phyloP scores from a whole-genome alignment of 208 protist genomes.

The Lotmaria passim region DNA sequence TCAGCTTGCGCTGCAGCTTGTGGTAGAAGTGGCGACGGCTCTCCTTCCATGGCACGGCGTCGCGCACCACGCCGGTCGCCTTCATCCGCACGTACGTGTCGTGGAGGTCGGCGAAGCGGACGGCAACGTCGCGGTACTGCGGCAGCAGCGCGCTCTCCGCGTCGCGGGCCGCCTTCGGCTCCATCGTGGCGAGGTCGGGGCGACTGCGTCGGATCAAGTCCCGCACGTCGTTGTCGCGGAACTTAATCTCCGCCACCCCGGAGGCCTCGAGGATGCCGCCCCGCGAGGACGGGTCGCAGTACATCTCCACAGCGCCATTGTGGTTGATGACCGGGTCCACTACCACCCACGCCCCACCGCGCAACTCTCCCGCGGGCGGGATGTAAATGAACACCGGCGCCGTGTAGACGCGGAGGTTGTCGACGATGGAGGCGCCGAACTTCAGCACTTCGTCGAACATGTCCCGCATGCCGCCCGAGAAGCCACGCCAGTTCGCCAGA shows the following conservation, averaged over 20 bases:
- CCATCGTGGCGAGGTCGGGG: conserved; percentile 52
- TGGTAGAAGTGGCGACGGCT: conserved; percentile 93
- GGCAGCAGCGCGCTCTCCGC: conserved; percentile 70
- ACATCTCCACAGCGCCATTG: conserved; percentile 97
- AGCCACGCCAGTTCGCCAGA: conserved; percentile 99
- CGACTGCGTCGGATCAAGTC: conserved; percentile 92
- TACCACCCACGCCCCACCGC: conserved; percentile 98
- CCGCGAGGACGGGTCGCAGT: conserved; percentile 90
- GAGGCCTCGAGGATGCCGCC: conserved; percentile 97
- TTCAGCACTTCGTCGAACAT: conserved; percentile 99
- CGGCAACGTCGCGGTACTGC: conserved; percentile 94
- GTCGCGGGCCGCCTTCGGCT: conserved; percentile 44
- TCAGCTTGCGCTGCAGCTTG: conserved; percentile 92
- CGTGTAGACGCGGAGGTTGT: conserved; percentile 95
- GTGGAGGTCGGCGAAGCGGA: conserved; percentile 97
- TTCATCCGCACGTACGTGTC: conserved; percentile 97
- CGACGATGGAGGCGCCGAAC: conserved; percentile 99
- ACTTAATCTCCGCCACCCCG: conserved; percentile 97
- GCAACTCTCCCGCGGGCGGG: conserved; percentile 95
- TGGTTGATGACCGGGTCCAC: conserved; percentile 98
- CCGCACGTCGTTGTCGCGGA: conserved; percentile 89
- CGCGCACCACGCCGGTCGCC: conserved; percentile 91
- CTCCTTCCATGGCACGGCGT: conserved; percentile 92
- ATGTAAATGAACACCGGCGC: conserved; percentile 98
- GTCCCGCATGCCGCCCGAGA: conserved; percentile 98